Base-by-base conservation (phyloP, 257 asterid genomes). In the Forsythia suspensa region DNA sequence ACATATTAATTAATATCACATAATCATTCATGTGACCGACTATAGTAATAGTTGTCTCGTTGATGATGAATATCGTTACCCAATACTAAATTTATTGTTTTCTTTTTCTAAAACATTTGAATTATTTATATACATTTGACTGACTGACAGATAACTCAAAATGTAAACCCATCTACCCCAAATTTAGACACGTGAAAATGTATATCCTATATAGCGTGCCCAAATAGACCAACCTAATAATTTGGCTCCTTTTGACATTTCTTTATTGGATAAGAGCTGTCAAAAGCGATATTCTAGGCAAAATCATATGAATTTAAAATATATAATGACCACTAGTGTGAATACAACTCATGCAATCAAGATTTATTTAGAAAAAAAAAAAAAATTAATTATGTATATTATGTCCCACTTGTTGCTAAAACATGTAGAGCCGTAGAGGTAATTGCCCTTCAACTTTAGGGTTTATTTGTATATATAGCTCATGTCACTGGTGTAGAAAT, bases 341-440 rank as follows among this genome's bases (percentile, higher is more conserved):
- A 36, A 37, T 38, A 80, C 75, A 80, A 38, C 79, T 66, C 79
- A 80, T 74, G 71, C n/a, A 72, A 79, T 44, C 66, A 43, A 44
- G 65, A 2, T 44, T 61, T 42, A 42, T 48, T 70, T n/a, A n/a
- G n/a, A n/a, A n/a, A n/a, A n/a, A n/a, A n/a, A n/a, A 41, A 12
- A 3, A 40, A 34, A 41, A 40, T 37, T 71, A 57, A 43, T 29
- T 1, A 29, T 29, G 1, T 55, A 39, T 70, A 29, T 55, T 20
- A 7, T 18, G 4, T 55, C 29, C 77, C 70, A 71, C 72, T 78
- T 57, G 72, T 18, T 39, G 1, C 3, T 8, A 59, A n/a, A n/a
- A n/a, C n/a, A n/a, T n/a, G n/a, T n/a, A n/a, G n/a, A n/a, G n/a
- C 6, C 15, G 11, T 21, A 5, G 9, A 75, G 24, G 18, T 40